Conservation (phyloP, 768 basidiomycete genomes). For the Calvatia gigantea region DNA sequence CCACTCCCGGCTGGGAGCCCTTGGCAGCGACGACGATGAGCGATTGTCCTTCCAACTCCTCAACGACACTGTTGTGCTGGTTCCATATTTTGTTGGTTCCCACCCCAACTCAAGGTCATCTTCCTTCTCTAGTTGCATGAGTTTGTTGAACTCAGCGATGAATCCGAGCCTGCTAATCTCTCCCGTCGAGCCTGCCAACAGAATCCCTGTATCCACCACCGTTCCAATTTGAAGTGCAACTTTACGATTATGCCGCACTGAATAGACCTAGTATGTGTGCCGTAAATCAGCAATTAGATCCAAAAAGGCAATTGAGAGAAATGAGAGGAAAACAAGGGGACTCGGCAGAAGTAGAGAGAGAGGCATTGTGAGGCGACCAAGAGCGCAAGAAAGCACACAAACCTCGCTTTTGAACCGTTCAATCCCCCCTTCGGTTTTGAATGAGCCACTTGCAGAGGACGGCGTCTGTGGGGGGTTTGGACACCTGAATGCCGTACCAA, state of each 20-base stretch:
- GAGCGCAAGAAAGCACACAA: background rate
- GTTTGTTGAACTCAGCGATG: background rate
- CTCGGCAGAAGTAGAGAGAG: background rate
- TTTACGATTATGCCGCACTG: background rate
- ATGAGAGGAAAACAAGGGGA: background rate
- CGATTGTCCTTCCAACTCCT: too few species aligned
- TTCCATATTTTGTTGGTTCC: too few species aligned
- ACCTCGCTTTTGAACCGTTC: background rate
- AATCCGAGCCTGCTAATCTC: background rate
- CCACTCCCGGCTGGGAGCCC: too few species aligned
- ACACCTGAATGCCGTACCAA: background rate
- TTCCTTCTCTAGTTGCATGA: background rate
- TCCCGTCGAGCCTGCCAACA: background rate
- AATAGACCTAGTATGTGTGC: background rate
- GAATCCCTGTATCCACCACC: background rate
- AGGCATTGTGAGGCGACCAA: background rate
- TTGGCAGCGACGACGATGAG: too few species aligned
- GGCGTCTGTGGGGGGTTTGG: background rate
- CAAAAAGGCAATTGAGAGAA: background rate
- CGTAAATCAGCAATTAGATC: background rate
- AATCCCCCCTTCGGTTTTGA: background rate
- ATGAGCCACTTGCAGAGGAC: background rate
- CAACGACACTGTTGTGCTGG: too few species aligned
- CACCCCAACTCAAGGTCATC: background rate
- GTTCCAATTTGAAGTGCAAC: background rate